These are phyloP conservation scores for Terana coerulea DNA, from an alignment of 768 basidiomycete species.

Conservation along the genomic window DNA sequence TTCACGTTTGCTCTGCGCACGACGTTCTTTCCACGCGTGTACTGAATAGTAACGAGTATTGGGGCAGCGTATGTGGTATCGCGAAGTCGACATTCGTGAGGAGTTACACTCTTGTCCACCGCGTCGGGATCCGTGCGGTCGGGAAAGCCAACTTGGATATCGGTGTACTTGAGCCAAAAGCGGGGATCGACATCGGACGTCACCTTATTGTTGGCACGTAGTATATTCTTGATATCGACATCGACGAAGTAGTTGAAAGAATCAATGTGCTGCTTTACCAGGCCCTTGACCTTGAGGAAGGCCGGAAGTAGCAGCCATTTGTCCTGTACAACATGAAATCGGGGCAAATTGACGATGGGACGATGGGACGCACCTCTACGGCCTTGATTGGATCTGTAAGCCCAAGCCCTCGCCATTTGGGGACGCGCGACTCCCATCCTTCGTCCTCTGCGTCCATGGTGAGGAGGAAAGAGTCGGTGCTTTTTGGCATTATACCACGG, in stretches of 20 bases:
- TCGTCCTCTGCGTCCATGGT: slow-evolving; percentile 24
- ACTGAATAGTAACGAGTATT: slow-evolving; percentile 91
- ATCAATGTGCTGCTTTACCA: slow-evolving; percentile 98
- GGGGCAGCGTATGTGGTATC: slow-evolving; percentile 94
- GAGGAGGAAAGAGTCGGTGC: too few species aligned
- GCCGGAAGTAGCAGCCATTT: slow-evolving; percentile 98
- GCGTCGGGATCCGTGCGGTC: slow-evolving; percentile 81
- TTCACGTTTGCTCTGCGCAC: slow-evolving; percentile 79
- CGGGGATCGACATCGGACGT: slow-evolving; percentile 96
- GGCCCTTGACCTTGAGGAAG: slow-evolving; percentile 94
- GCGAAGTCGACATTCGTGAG: slow-evolving; percentile 94
- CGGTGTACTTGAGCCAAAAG: slow-evolving; percentile 95
- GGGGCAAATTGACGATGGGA: too few species aligned
- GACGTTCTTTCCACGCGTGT: slow-evolving; percentile 87
- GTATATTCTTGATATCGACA: slow-evolving; percentile 94
- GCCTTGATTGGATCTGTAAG: slow-evolving; percentile 89
- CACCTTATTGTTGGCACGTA: slow-evolving; percentile 89
- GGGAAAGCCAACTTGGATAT: slow-evolving; percentile 91
- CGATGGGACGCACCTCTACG: slow-evolving; percentile 64
- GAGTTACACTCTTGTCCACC: slow-evolving; percentile 81
- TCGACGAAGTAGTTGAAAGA: slow-evolving; percentile 99
- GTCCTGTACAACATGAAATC: slow-evolving; percentile 54
- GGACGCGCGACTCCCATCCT: slow-evolving; percentile 57
- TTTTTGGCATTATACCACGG: too few species aligned
- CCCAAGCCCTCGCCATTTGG: slow-evolving; percentile 72